Conservation (phyloP, 1,284 basidiomycete species). For the Ganoderma lucidum region DNA sequence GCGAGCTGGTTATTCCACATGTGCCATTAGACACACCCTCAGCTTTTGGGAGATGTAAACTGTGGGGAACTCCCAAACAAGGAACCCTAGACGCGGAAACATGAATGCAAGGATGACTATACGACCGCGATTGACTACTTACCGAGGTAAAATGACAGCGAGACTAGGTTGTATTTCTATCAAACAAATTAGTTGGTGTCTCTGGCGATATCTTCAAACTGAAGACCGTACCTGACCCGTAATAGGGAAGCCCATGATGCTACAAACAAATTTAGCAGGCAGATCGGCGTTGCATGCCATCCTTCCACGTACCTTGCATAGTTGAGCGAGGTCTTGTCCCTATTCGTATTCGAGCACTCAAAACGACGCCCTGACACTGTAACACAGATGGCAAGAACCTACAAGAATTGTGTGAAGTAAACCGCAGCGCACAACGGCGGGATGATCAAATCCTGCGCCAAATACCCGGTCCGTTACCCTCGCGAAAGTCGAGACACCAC, state of each 20-base stretch:
- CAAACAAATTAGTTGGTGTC: background rate
- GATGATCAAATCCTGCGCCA: conserved; percentile 59
- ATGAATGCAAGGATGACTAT: background rate
- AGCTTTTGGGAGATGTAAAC: conserved; percentile 66
- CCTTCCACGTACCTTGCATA: conserved; percentile 60
- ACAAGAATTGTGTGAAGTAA: conserved; percentile 75
- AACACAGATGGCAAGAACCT: conserved; percentile 26
- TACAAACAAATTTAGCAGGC: conserved; percentile 32
- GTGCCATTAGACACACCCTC: conserved; percentile 6
- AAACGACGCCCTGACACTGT: background rate
- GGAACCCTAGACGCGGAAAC: conserved; percentile 50
- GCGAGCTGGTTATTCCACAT: too few relatives aligned
- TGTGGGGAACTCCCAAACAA: conserved; percentile 72
- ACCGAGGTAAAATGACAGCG: conserved; percentile 73
- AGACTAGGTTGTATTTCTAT: conserved; percentile 69
- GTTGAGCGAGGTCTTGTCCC: conserved; percentile 74
- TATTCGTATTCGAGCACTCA: conserved; percentile 41
- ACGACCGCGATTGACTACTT: conserved; percentile 19
- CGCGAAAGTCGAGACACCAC: background rate
- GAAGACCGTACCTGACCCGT: conserved; percentile 55
- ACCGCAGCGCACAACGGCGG: conserved; percentile 70
- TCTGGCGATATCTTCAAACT: background rate
- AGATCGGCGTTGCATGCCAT: background rate
- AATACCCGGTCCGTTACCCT: background rate
- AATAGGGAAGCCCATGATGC: conserved; percentile 74